Conservation (phyloP, 2,329 filamentous ascomycete genomes). For the Pseudogymnoascus sp. region DNA sequence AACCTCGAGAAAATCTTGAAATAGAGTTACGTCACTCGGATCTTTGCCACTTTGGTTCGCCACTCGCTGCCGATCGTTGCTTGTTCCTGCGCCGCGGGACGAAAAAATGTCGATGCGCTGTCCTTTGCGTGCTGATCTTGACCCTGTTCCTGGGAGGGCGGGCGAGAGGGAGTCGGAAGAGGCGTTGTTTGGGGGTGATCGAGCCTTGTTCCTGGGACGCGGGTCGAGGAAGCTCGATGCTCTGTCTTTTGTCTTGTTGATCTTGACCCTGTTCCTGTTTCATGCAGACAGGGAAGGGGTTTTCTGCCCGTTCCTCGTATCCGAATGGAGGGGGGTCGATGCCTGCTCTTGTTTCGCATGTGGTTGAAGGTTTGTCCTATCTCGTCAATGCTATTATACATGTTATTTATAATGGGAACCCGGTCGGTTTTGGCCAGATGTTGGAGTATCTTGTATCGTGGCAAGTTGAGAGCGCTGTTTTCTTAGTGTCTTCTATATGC, state of each 20-base stretch:
- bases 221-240: neutral
- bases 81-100: slow-evolving; percentile 4
- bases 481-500: neutral
- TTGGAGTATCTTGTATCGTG: neutral
- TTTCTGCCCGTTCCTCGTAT: neutral
- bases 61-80: neutral
- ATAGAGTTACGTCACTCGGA: slow-evolving; percentile 4
- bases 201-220: neutral
- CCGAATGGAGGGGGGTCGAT: neutral
- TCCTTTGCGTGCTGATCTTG: neutral
- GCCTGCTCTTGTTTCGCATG: neutral
- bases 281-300: neutral
- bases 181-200: neutral
- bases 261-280: slow-evolving; percentile 3
- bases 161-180: neutral
- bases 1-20: neutral
- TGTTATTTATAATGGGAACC: neutral
- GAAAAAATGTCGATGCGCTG: neutral
- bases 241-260: neutral
- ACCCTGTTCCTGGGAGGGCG: neutral
- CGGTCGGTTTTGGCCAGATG: neutral
- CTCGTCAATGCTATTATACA: neutral
- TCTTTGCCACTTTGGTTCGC: slow-evolving; percentile 1
- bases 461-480: neutral
- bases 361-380: neutral